Conservation (phyloP, 768 basidiomycete genomes). For the Agaricus sinodeliciosus region DNA sequence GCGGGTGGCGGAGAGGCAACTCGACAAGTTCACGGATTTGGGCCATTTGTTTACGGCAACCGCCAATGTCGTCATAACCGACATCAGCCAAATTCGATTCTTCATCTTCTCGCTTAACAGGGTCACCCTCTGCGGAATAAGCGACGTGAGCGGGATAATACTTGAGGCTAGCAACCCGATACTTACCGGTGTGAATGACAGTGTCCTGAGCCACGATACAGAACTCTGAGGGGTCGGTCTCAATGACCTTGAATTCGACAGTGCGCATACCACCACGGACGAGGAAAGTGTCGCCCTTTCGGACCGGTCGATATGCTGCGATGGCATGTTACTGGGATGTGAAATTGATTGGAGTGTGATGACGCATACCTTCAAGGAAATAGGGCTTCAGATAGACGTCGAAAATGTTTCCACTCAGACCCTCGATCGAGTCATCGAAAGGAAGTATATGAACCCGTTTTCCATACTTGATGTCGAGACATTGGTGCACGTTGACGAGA, state of each 20-base stretch:
- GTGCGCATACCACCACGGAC: constrained; percentile 98
- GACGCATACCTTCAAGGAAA: constrained; percentile 81
- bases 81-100: constrained; percentile 95
- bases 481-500: constrained; percentile 92
- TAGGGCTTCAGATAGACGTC: constrained; percentile 99
- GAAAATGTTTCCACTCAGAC: constrained; percentile 95
- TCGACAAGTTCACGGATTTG: constrained; percentile 99
- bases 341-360: background rate
- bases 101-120: constrained; percentile 98
- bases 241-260: constrained; percentile 98
- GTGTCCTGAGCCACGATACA: constrained; percentile 99
- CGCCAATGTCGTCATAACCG: constrained; percentile 99
- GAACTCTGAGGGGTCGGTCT: constrained; percentile 96
- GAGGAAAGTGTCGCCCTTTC: constrained; percentile 98
- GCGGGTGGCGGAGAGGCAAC: constrained; percentile 94
- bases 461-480: constrained; percentile 97
- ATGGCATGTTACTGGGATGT: background rate
- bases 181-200: constrained; percentile 83
- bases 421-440: constrained; percentile 98
- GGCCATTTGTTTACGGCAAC: constrained; percentile 98
- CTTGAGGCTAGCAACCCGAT: background rate
- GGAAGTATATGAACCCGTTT: constrained; percentile 96
- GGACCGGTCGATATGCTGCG: constrained; percentile 85
- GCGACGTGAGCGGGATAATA: constrained; percentile 10
- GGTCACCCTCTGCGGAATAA: constrained; percentile 76